Evolutionary conservation across 2,329 filamentous ascomycete genomes (phyloP).

Genomic region (Pseudonectria foliicola): DNA sequence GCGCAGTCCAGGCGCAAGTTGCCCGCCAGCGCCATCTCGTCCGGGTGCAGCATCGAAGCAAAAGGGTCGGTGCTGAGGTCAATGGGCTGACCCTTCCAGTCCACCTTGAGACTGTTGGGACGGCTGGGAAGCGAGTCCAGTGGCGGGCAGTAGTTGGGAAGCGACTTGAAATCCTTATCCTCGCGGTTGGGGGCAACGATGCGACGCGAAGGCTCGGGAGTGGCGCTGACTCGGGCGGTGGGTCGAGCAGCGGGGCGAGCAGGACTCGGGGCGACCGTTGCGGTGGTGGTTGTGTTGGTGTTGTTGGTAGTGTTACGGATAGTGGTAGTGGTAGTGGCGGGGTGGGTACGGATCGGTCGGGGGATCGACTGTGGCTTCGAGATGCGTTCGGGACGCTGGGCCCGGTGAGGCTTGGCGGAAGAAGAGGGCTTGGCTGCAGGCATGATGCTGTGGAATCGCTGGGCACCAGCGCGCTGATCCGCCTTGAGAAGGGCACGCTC

Average conservation of each 20-base stretch:
- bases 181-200: conserved; percentile 62
- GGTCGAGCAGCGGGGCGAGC: conserved; percentile 22
- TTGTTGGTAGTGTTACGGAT: no score
- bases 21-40: conserved; percentile 70
- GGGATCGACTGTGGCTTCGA: conserved; percentile 29
- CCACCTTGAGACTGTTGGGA: conserved; percentile 68
- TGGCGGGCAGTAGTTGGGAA: conserved; percentile 68
- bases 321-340: no score
- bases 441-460: conserved; percentile 33
- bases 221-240: conserved; percentile 34
- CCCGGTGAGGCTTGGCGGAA: conserved; percentile 21
- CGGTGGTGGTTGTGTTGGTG: conserved; percentile 1
- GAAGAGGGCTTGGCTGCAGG: conserved; percentile 32
- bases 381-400: conserved; percentile 27
- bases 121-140: conserved; percentile 57
- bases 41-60: conserved; percentile 62
- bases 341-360: conserved; percentile 29
- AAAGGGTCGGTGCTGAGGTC: conserved; percentile 70
- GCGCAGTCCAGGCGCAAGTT: conserved; percentile 77
- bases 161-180: conserved; percentile 69
- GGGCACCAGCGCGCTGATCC: conserved; percentile 37
- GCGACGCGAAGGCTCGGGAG: conserved; percentile 45
- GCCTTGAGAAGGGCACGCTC: conserved; percentile 44
- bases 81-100: conserved; percentile 77
- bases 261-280: conserved; percentile 16